These are phyloP conservation scores for Vanderwaltozyma yarrowii DNA, from an alignment of 805 yeast genomes.

Conservation along the genomic window DNA sequence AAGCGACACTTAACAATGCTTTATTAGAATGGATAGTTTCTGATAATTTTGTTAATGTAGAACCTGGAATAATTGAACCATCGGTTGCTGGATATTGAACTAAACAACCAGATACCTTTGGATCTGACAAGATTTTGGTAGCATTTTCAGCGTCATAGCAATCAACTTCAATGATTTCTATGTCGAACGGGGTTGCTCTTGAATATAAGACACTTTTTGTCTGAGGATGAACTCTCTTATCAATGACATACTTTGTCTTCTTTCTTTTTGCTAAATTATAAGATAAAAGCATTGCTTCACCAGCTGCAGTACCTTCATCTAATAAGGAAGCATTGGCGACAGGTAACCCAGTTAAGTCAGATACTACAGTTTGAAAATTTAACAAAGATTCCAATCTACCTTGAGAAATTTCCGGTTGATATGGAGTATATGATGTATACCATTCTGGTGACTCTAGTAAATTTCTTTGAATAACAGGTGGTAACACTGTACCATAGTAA, in stretches of 20 bases:
- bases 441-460: constrained; percentile 90
- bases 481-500: constrained; percentile 80
- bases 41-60: constrained; percentile 45
- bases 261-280: constrained; percentile 60
- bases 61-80: constrained; percentile 49
- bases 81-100: constrained; percentile 87
- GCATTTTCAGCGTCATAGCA: constrained; percentile 35
- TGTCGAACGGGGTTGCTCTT: constrained; percentile 66
- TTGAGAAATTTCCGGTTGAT: constrained; percentile 96
- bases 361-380: constrained; percentile 85
- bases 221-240: constrained; percentile 70
- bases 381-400: constrained; percentile 86
- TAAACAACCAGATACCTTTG: constrained; percentile 63
- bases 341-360: constrained; percentile 89
- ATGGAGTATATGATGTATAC: constrained; percentile 98
- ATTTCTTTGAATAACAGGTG: constrained; percentile 89
- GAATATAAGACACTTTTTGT: constrained; percentile 70
- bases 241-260: constrained; percentile 59
- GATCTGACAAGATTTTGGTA: constrained; percentile 26
- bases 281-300: constrained; percentile 88
- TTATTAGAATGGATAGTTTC: constrained; percentile 59
- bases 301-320: constrained; percentile 97
- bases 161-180: constrained; percentile 52
- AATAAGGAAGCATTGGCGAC: constrained; percentile 89
- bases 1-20: constrained; percentile 75